Conservation (phyloP, 257 asterid genomes). For the Solanum paucissectum region DNA sequence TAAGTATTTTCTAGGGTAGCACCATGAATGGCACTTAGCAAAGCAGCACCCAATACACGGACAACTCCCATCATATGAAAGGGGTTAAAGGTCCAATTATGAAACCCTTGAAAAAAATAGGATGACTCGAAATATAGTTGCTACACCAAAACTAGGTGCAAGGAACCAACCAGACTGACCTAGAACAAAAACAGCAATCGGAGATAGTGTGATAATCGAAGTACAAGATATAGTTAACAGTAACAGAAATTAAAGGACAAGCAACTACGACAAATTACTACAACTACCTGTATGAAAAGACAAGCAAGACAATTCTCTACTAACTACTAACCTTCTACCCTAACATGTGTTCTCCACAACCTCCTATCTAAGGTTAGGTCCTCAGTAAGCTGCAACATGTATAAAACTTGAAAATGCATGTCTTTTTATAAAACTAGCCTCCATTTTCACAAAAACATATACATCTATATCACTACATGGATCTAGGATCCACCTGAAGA, state of each 20-base stretch:
- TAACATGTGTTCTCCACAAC: not conserved
- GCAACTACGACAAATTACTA: not conserved
- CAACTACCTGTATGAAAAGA: not conserved
- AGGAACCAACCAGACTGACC: too few relatives aligned
- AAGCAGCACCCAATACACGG: too few relatives aligned
- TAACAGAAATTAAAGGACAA: not conserved
- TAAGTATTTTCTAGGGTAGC: too few relatives aligned
- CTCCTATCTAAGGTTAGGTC: not conserved
- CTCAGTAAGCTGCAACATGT: not conserved
- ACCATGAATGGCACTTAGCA: too few relatives aligned
- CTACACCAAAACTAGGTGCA: too few relatives aligned
- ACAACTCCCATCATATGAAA: too few relatives aligned
- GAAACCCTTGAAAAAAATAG: too few relatives aligned
- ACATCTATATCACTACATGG: not conserved
- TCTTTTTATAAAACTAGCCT: not conserved
- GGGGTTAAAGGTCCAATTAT: too few relatives aligned
- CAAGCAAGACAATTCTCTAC: not conserved
- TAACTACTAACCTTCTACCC: not conserved
- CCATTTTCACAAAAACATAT: not conserved
- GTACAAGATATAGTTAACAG: not conserved
- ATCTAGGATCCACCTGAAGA: not conserved
- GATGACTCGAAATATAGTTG: too few relatives aligned
- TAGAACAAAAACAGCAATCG: too few relatives aligned
- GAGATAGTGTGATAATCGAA: not conserved
- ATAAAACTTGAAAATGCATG: not conserved